Conservation (phyloP, 768 basidiomycete genomes). For the Psilocybe subaeruginosa region DNA sequence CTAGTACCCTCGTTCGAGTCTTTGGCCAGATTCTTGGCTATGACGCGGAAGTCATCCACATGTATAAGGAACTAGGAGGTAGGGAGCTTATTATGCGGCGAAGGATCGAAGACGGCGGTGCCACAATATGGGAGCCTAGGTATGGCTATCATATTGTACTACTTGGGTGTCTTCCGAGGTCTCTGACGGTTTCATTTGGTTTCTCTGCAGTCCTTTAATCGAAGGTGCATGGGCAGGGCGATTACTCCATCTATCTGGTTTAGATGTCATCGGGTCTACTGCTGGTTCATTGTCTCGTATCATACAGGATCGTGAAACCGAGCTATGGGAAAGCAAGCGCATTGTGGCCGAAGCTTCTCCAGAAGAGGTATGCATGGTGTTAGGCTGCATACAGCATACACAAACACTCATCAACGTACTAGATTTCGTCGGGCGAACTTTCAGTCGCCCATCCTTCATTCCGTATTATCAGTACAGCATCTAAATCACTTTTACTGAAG, state of each 20-base stretch:
- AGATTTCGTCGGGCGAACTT: constrained; percentile 40
- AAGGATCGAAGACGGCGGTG: constrained; percentile 57
- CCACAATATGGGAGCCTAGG: constrained; percentile 66
- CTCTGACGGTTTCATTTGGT: background rate
- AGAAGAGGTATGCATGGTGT: constrained; percentile 38
- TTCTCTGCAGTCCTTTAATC: constrained; percentile 46
- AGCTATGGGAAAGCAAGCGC: constrained; percentile 67
- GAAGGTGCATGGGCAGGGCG: constrained; percentile 60
- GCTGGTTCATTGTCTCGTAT: constrained; percentile 64
- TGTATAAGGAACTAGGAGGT: constrained; percentile 73
- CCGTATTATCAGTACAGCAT: constrained; percentile 63
- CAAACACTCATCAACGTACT: background rate
- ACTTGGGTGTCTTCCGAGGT: background rate
- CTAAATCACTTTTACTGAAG: constrained; percentile 64
- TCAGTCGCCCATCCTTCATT: constrained; percentile 59
- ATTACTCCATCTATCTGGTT: constrained; percentile 58
- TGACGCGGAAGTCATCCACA: constrained; percentile 57
- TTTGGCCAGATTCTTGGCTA: constrained; percentile 65
- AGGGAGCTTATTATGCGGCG: constrained; percentile 67
- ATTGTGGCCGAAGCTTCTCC: constrained; percentile 51
- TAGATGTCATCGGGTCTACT: constrained; percentile 69
- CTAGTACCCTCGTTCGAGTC: constrained; percentile 54
- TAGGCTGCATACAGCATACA: background rate
- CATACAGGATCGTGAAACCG: constrained; percentile 62
- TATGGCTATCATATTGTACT: constrained; percentile 20